Conservation (phyloP, 179 eudicot species). For the Silene vulgaris region DNA sequence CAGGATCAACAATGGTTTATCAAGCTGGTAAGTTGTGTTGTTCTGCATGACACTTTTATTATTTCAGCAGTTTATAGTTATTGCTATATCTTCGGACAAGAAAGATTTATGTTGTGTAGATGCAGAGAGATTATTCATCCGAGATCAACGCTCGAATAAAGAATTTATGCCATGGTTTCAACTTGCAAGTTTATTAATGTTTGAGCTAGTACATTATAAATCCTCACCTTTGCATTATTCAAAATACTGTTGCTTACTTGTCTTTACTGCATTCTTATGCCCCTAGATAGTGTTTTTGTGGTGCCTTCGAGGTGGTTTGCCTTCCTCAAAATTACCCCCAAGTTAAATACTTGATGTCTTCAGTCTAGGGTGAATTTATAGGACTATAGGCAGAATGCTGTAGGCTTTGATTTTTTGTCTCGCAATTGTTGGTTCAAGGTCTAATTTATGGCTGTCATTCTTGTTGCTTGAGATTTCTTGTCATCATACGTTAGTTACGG, state of each 20-base stretch:
- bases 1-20: constrained; percentile 29
- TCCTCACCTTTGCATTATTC: neutral
- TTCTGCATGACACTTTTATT: constrained; percentile 1
- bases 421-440: neutral
- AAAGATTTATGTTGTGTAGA: neutral
- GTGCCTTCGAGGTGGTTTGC: neutral
- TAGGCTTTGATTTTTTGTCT: neutral
- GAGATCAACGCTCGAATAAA: neutral
- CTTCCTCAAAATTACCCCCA: neutral
- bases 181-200: neutral
- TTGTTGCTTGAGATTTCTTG: neutral
- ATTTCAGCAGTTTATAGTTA: neutral
- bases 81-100: neutral
- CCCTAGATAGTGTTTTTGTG: neutral
- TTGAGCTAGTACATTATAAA: neutral
- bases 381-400: too few relatives aligned
- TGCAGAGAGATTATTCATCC: neutral
- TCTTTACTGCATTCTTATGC: neutral
- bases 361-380: neutral
- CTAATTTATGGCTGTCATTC: neutral
- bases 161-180: neutral
- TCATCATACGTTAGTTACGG: neutral
- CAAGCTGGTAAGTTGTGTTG: constrained; percentile 22
- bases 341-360: neutral
- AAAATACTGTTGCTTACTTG: neutral